Evolutionary conservation across 169 alveolate species (phyloP), one percentile per base, ranked within the genome.

Genomic region (Cryptosporidium andersoni): DNA sequence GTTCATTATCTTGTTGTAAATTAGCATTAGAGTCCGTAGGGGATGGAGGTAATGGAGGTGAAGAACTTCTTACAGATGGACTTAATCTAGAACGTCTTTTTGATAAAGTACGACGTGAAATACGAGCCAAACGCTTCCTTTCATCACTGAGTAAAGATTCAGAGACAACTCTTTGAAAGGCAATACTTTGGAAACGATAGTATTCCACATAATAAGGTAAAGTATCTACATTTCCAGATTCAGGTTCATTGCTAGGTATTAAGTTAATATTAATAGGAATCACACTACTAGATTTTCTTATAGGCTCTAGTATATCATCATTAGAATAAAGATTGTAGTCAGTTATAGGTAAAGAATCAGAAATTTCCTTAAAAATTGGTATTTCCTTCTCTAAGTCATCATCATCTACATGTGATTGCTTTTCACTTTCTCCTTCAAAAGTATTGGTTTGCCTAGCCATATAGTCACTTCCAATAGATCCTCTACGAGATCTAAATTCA

Each of bases 141-240:
- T 81, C 89, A 9, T 66, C 88, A 12, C 80, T 51, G 5, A 65
- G 60, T 7, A 81, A 45, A 37, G 82, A 65, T 42, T 81, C 89
- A 3, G 89, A 63, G 25, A 81, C 88, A 51, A 81, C 89, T 42
- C 82, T 47, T 51, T 81, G 89, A 37, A 66, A 81, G n/a, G 88
- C 89, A 9, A 65, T 62, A 42, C 88, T 81, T 45, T 66, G 80
- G 48, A 81, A 81, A 36, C 89, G 89, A 39, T 66, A 81, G 48
- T 74, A 74, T 52, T 74, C 85, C 36, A 74, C 60, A 16, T 74
- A 74, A 74, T 74, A 74, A 11, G 85, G 67, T 49, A 74, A 56
- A 43, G 60, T n/a, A 16, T 64, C 67, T 45, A 47, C 45, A 55
- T 74, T 60, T 37, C 39, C 65, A 39, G 85, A 9, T 16, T 8